Base-by-base conservation (phyloP, 2,329 filamentous ascomycete species). In the Venturia aucupariae region DNA sequence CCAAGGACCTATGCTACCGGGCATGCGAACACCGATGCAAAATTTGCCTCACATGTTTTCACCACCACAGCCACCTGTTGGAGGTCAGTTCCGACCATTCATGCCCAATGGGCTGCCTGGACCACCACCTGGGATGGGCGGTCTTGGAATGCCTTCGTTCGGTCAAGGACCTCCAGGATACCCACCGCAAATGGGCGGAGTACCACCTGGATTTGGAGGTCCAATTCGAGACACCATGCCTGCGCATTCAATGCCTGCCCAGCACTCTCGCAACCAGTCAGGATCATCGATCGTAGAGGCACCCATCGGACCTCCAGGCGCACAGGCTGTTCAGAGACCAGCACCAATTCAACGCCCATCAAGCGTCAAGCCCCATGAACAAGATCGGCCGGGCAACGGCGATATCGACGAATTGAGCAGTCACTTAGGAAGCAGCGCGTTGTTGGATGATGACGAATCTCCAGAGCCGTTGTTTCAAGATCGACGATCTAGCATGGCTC, bases 401-500 rank as follows among this genome's bases (percentile, higher is more conserved):
- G 86, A 88, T 64, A 79, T 91, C 24, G 90, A 93, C 64, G 85
- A 90, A 60, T 78, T 90, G 64, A 88, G 86, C 67, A 84, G 88
- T 66, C 92, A 94, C 70, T 81, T 99, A 32, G 94, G 94, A 15
- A 97, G 93, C 75, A 92, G 91, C 70, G 94, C 92, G 15, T 80
- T 99, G 15, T 80, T 97, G 51, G 86, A 87, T 67, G 86, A 88
- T 67, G 92, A 95, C 71, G 78, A 86, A 75, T 70, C 90, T 80
- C 76, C 88, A 80, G 72, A 83, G 76, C 67, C 78, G 10, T 22
- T 41, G 38, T 62, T 22, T 22, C n/a, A 27, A 27, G 64, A 51
- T 59, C 72, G 79, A 46, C 74, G 78, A 32, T 70, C 75, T 24
- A 78, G 74, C 62, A 70, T 78, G 32, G 70, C 68, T 64, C 70